phyloP scores from a whole-genome alignment of 1,284 basidiomycete genomes.

The Sanguinoderma infundibulare region DNA sequence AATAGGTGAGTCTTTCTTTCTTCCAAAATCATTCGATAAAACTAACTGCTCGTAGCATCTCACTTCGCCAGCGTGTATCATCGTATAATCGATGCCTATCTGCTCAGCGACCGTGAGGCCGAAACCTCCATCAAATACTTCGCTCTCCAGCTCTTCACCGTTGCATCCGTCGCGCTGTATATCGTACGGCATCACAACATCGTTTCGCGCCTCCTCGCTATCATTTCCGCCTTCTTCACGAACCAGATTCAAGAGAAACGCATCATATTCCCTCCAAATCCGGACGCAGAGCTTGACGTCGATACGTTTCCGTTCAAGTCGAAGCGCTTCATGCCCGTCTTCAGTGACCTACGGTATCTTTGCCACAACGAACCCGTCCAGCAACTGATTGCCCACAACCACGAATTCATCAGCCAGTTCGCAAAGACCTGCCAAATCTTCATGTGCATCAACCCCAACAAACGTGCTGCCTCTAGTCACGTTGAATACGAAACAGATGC shows the following conservation, averaged over 20 bases:
- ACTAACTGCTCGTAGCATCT: no score
- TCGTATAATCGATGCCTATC: slow-evolving; percentile 87
- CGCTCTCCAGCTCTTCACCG: slow-evolving; percentile 88
- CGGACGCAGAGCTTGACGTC: slow-evolving; percentile 64
- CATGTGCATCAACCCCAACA: slow-evolving; percentile 90
- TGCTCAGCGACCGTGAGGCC: slow-evolving; percentile 89
- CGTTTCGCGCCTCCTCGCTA: slow-evolving; percentile 75
- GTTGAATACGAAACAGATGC: slow-evolving; percentile 94
- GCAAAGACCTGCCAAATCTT: slow-evolving; percentile 81
- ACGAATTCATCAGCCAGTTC: slow-evolving; percentile 62
- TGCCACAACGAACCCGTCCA: slow-evolving; percentile 82
- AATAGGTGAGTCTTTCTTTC: slow-evolving; percentile 56
- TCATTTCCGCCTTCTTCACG: slow-evolving; percentile 89
- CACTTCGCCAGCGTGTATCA: slow-evolving; percentile 88
- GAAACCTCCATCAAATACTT: slow-evolving; percentile 94
- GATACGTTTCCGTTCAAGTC: slow-evolving; percentile 89
- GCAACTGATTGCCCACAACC: slow-evolving; percentile 69
- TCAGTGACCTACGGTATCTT: slow-evolving; percentile 82
- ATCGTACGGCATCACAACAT: slow-evolving; percentile 80
- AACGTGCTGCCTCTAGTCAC: slow-evolving; percentile 80
- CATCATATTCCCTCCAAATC: slow-evolving; percentile 57
- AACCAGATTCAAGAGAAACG: slow-evolving; percentile 77
- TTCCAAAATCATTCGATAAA: no score
- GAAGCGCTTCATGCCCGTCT: slow-evolving; percentile 91
- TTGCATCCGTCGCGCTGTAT: slow-evolving; percentile 82